A percentile compares a stretch with the other conserved stretches of the same genome.
Evolutionary conservation across 257 asterid species (phyloP).

Genomic region (Solanum piurae): DNA sequence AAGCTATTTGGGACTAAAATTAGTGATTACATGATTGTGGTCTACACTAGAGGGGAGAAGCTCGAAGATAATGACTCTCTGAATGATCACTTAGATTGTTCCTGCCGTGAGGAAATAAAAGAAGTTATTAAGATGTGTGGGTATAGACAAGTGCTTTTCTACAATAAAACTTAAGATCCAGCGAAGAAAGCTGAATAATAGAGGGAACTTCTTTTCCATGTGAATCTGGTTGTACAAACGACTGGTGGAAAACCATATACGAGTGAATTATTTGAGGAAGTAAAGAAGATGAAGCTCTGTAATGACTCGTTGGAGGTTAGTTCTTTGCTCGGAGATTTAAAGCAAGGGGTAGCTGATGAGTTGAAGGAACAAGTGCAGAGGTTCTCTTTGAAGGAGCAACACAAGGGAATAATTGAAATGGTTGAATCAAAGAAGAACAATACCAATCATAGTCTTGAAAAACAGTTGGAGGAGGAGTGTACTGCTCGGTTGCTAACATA

Average conservation of each 20-base stretch:
- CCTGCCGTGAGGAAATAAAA: conserved; percentile 40
- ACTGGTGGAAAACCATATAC: conserved; percentile 52
- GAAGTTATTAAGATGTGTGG: conserved; percentile 47
- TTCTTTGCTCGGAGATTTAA: conserved; percentile 31
- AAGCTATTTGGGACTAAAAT: conserved; percentile 56
- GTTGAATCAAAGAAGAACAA: conserved; percentile 29
- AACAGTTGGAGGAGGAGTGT: conserved; percentile 7
- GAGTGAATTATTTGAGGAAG: conserved; percentile 29
- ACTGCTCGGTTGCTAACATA: neutral
- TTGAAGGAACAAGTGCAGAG: conserved; percentile 29
- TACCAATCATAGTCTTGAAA: conserved; percentile 20
- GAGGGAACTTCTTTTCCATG: conserved; percentile 19
- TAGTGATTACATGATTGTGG: conserved; percentile 49
- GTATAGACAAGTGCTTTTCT: conserved; percentile 46
- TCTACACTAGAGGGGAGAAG: conserved; percentile 77
- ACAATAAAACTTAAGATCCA: conserved; percentile 45
- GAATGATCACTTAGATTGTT: conserved; percentile 35
- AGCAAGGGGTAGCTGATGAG: conserved; percentile 30
- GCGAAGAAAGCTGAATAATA: conserved; percentile 23
- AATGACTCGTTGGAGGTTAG: conserved; percentile 34
- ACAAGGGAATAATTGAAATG: conserved; percentile 31
- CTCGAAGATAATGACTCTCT: conserved; percentile 51
- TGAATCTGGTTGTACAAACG: neutral
- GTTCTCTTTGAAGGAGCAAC: conserved; percentile 29
- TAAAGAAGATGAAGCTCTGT: conserved; percentile 16